Conservation (phyloP, 768 basidiomycete species). For the Lepiota brunneoincarnata region DNA sequence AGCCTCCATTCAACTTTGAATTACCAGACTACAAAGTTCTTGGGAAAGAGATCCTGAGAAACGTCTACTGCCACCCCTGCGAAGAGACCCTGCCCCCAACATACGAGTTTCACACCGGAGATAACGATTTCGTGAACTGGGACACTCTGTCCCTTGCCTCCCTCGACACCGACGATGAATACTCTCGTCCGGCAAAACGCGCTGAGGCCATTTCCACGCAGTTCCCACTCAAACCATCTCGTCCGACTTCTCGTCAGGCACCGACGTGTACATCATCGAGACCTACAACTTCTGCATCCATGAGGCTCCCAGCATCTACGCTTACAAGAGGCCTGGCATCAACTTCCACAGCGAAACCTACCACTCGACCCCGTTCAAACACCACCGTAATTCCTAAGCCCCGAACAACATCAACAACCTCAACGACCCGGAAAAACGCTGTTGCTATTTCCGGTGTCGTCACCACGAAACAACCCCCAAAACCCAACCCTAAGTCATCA, state of each 20-base stretch:
- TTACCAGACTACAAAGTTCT: slow-evolving; percentile 42
- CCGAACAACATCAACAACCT: neutral
- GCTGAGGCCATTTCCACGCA: neutral
- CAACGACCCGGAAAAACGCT: neutral
- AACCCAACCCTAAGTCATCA: neutral
- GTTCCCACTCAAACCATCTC: neutral
- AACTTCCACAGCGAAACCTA: neutral
- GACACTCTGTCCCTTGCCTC: slow-evolving; percentile 26
- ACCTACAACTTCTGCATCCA: neutral
- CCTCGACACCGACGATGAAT: slow-evolving; percentile 14
- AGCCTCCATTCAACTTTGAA: slow-evolving; percentile 42
- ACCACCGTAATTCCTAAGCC: no score
- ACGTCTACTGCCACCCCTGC: slow-evolving; percentile 29
- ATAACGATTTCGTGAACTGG: slow-evolving; percentile 25
- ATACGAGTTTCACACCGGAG: slow-evolving; percentile 22
- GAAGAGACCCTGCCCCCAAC: slow-evolving; percentile 31
- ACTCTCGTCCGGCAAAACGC: neutral
- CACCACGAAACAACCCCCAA: neutral
- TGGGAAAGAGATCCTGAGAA: slow-evolving; percentile 31
- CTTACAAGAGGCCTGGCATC: neutral
- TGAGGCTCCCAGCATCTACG: neutral
- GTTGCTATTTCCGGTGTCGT: no score
- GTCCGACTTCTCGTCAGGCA: neutral
- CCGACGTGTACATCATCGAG: neutral
- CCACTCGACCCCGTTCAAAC: neutral